These are phyloP conservation scores for Ceratobasidium sp. DNA, from an alignment of 1,284 basidiomycete species.

Conservation along the genomic window DNA sequence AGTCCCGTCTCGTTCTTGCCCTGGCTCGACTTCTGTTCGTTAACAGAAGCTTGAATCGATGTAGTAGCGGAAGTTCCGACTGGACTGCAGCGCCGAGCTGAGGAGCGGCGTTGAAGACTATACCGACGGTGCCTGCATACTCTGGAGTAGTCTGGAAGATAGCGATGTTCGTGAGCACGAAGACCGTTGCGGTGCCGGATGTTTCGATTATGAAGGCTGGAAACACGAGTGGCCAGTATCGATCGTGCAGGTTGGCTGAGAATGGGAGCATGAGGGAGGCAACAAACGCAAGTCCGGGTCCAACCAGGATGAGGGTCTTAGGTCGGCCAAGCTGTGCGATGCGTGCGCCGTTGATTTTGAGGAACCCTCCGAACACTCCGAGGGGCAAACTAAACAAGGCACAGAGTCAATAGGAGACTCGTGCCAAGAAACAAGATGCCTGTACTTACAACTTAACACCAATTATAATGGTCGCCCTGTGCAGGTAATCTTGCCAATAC, in stretches of 20 bases:
- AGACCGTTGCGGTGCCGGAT: slow-evolving; percentile 26
- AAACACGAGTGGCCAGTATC: slow-evolving; percentile 65
- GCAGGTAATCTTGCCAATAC: slow-evolving; percentile 59
- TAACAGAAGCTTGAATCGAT: slow-evolving; percentile 45
- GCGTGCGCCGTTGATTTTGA: slow-evolving; percentile 59
- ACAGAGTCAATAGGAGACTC: background rate
- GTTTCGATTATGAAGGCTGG: slow-evolving; percentile 60
- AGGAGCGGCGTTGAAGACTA: slow-evolving; percentile 49
- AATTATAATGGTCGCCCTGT: slow-evolving; percentile 56
- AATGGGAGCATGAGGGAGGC: slow-evolving; percentile 62
- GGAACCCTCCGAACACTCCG: slow-evolving; percentile 49
- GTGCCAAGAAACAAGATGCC: background rate
- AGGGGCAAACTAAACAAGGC: slow-evolving; percentile 7
- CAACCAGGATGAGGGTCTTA: slow-evolving; percentile 64
- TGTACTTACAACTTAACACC: slow-evolving; percentile 54
- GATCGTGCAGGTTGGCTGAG: slow-evolving; percentile 57
- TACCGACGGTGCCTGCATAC: slow-evolving; percentile 47
- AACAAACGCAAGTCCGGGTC: slow-evolving; percentile 58
- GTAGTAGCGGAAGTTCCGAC: slow-evolving; percentile 46
- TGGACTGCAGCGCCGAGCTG: slow-evolving; percentile 48
- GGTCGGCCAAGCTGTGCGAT: slow-evolving; percentile 59
- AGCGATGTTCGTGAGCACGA: slow-evolving; percentile 37
- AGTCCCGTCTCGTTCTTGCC: slow-evolving; percentile 43
- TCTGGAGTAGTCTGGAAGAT: slow-evolving; percentile 40
- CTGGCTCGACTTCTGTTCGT: slow-evolving; percentile 26